Evolutionary conservation across 176 grass and related monocot genomes (phyloP).

Genomic region (Cymbopogon citratus): DNA sequence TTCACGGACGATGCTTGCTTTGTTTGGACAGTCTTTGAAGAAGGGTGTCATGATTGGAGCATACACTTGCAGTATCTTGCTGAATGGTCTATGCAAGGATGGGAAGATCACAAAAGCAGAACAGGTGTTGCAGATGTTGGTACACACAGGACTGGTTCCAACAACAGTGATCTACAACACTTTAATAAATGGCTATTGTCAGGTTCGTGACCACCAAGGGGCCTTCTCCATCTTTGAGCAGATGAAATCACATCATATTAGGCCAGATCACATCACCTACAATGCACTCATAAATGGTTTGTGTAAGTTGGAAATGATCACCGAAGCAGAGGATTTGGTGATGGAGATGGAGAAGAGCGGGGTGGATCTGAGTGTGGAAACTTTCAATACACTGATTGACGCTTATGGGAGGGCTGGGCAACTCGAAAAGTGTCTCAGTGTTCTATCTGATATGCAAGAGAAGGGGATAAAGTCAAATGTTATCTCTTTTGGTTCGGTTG

Average conservation of each 20-base stretch:
- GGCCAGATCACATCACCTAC: conserved; percentile 49
- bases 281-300: conserved; percentile 61
- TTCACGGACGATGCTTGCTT: conserved; percentile 30
- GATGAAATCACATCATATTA: conserved; percentile 42
- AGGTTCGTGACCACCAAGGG: conserved; percentile 31
- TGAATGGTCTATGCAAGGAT: conserved; percentile 63
- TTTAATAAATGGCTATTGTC: conserved; percentile 58
- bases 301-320: conserved; percentile 41
- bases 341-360: conserved; percentile 47
- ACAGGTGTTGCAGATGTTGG: conserved; percentile 28
- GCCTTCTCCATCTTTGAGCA: conserved; percentile 36
- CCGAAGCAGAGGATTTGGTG: conserved; percentile 44
- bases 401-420: conserved; percentile 46
- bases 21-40: conserved; percentile 51
- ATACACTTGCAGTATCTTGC: conserved; percentile 56
- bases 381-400: conserved; percentile 49
- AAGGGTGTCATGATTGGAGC: conserved; percentile 45
- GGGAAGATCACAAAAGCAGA: conserved; percentile 49
- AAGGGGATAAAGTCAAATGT: conserved; percentile 39
- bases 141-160: conserved; percentile 36
- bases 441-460: conserved; percentile 50
- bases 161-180: conserved; percentile 58
- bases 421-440: conserved; percentile 43
- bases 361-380: conserved; percentile 33
- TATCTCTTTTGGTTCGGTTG: conserved; percentile 59